Evolutionary conservation across 345 rosid species (phyloP), one percentile per base, ranked within the genome.

Genomic region (Cardamine occulta): DNA sequence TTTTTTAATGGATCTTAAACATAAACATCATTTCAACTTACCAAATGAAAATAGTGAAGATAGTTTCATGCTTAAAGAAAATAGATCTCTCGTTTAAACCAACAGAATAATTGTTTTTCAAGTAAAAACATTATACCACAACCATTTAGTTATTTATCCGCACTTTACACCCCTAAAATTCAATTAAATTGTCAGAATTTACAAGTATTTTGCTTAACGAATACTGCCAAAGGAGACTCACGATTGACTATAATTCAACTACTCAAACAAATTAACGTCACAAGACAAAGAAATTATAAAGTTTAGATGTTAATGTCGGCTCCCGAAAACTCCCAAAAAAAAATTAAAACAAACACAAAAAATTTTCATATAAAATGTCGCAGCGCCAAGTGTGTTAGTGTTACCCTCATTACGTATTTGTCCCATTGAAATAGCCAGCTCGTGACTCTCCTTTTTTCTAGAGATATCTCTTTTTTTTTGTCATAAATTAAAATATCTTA

Each of bases 371-470:
- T 21, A 61, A 47, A 58, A 62, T 62, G 65, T 67, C 51, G 55
- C 7, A 70, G n/a, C 59, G 56, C 48, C 80, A 77, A 70, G 23
- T 57, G 64, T 77, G 40, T 76, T 76, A 70, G 64, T 77, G 40
- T 76, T 76, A 70, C 42, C 52, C 26, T 63, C 74, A 63, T 70
- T 44, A 34, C 65, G 75, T 18, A 60, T 77, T 64, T 77, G 80
- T 77, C 76, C 76, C 73, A 63, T 63, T 55, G 52, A 54, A 35
- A 31, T 31, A 70, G 19, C 28, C 11, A 23, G 31, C 80, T 72
- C 76, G 80, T 78, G 81, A 59, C 81, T 63, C 80, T 74, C 58
- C 28, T 4, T 21, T 47, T 17, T 28, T 15, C 31, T 42, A 8
- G 12, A 9, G 12, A 11, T 45, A 21, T 49, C 21, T 56, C 18